phyloP scores from a whole-genome alignment of 75 land plant genomes.

The Pinus albicaulis region DNA sequence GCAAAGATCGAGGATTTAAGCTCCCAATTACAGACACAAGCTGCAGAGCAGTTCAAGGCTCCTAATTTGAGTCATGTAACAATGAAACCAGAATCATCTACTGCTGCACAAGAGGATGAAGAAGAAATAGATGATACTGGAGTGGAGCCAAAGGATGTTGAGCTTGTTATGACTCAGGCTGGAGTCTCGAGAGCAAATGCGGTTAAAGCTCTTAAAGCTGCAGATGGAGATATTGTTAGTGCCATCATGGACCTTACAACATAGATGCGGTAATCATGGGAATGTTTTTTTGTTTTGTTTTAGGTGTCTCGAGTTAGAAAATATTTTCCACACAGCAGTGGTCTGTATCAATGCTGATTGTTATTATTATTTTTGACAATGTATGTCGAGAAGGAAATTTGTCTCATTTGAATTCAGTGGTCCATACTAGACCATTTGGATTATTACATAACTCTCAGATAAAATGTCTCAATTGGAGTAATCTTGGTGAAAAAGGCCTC shows the following conservation, averaged over 20 bases:
- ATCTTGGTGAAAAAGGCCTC: neutral
- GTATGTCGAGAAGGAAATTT: neutral
- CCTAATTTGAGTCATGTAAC: slow-evolving; percentile 47
- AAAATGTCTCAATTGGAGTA: neutral
- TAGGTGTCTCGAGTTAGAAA: neutral
- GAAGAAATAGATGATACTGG: slow-evolving; percentile 78
- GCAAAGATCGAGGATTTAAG: slow-evolving; percentile 80
- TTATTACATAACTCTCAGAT: neutral
- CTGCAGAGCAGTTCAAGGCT: slow-evolving; percentile 81
- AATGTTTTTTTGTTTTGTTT: neutral
- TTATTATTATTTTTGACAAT: neutral
- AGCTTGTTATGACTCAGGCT: slow-evolving; percentile 73
- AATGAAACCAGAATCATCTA: slow-evolving; percentile 46
- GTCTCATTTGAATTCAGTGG: neutral
- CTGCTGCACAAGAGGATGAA: slow-evolving; percentile 51
- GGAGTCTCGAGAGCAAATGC: slow-evolving; percentile 67
- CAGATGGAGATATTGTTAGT: slow-evolving; percentile 66
- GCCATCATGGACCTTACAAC: slow-evolving; percentile 79
- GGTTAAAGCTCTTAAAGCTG: slow-evolving; percentile 57
- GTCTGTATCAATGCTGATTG: neutral
- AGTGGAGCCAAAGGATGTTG: slow-evolving; percentile 73
- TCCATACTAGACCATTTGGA: neutral
- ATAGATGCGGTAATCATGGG: slow-evolving; percentile 9
- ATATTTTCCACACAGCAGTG: neutral
- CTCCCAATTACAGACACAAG: slow-evolving; percentile 76